phyloP scores from a whole-genome alignment of 495 filamentous ascomycete species.

The Aspergillus nidulans region DNA sequence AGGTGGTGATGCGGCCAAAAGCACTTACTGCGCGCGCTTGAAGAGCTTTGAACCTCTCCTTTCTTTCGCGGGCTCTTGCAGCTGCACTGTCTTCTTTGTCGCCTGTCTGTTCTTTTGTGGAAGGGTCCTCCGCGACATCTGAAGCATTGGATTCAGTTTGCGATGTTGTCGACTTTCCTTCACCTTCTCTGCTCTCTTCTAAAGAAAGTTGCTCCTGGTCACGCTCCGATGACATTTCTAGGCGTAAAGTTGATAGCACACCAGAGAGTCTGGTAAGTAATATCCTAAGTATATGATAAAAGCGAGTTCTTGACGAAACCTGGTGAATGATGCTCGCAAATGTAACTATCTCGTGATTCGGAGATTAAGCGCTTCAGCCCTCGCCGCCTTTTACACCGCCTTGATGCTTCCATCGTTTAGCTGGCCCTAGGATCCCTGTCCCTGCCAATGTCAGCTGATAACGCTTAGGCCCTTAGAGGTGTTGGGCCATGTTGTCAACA shows the following conservation, averaged over 20 bases:
- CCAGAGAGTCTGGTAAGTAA: not conserved
- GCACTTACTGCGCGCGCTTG: constrained; percentile 65
- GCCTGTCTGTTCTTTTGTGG: constrained; percentile 7
- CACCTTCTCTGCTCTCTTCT: not conserved
- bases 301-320: not conserved
- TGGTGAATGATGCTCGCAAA: not conserved
- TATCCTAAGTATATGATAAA: not conserved
- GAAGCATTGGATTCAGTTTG: not conserved
- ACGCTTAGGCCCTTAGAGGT: not conserved
- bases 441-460: not conserved
- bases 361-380: not conserved
- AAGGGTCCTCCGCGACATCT: not conserved
- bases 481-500: not conserved
- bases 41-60: constrained; percentile 70
- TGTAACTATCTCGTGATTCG: no score
- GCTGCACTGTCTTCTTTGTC: constrained; percentile 27
- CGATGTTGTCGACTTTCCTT: not conserved
- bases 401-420: not conserved
- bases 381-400: not conserved
- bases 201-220: not conserved
- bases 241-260: not conserved
- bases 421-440: not conserved
- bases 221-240: constrained; percentile 11
- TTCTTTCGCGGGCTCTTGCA: constrained; percentile 31
- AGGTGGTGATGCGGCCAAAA: not conserved